These are phyloP conservation scores for Albugo laibachii DNA, from an alignment of 352 stramenopile genomes.

Conservation along the genomic window DNA sequence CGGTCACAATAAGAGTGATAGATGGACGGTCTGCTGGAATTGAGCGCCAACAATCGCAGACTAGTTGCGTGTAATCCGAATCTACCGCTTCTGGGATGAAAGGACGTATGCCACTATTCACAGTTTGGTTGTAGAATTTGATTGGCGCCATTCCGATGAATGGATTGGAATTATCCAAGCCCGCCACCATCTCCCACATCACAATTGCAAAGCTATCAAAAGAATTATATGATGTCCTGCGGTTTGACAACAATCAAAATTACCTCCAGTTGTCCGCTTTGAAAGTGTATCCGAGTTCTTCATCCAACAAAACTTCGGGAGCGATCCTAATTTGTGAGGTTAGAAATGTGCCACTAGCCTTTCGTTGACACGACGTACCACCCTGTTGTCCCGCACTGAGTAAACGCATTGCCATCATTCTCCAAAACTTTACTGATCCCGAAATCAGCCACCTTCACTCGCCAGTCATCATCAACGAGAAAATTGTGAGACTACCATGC, in stretches of 20 bases:
- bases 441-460: constrained; percentile 78
- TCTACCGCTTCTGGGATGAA: constrained; percentile 46
- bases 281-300: constrained; percentile 78
- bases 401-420: constrained; percentile 58
- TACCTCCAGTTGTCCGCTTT: constrained; percentile 83
- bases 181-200: constrained; percentile 84
- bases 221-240: background rate
- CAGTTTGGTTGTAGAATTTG: constrained; percentile 81
- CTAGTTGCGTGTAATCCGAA: constrained; percentile 45
- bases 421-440: constrained; percentile 80
- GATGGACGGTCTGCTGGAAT: constrained; percentile 44
- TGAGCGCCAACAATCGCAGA: constrained; percentile 72
- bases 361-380: constrained; percentile 21
- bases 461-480: constrained; percentile 77
- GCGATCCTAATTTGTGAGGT: constrained; percentile 33
- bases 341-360: background rate
- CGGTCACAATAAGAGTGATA: constrained; percentile 57
- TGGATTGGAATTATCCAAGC: constrained; percentile 36
- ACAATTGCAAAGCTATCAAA: constrained; percentile 63
- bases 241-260: background rate
- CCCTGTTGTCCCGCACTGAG: constrained; percentile 71
- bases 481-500: constrained; percentile 68
- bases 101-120: constrained; percentile 52
- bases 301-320: constrained; percentile 70
- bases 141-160: constrained; percentile 81